Conservation (phyloP, 2,329 filamentous ascomycete genomes). For the Talaromyces piceae region DNA sequence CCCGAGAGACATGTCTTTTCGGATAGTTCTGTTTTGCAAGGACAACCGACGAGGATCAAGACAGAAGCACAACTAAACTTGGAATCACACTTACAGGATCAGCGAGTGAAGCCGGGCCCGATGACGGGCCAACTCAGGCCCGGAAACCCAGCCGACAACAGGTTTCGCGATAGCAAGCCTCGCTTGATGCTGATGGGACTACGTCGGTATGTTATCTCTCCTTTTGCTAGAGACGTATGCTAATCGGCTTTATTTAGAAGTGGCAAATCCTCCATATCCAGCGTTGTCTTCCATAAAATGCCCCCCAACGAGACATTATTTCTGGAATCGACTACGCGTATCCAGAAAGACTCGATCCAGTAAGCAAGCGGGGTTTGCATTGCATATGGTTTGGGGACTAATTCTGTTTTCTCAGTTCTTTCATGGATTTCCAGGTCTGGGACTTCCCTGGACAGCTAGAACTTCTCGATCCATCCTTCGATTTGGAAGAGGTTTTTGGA, state of each 20-base stretch:
- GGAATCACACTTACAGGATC: conserved; percentile 26
- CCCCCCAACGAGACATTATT: conserved; percentile 93
- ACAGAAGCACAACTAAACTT: conserved; percentile 30
- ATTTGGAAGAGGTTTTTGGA: conserved; percentile 88
- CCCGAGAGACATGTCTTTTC: conserved; percentile 14
- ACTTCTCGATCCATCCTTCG: conserved; percentile 81
- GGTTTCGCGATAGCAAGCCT: conserved; percentile 61
- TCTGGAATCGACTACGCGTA: conserved; percentile 85
- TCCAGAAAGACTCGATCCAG: conserved; percentile 94
- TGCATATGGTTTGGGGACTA: conserved; percentile 2
- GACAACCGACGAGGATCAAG: conserved; percentile 17
- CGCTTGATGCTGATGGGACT: conserved; percentile 91
- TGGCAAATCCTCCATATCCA: conserved; percentile 96
- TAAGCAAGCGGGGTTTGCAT: conserved; percentile 43
- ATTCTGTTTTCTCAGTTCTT: conserved; percentile 65
- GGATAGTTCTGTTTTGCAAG: conserved; percentile 14
- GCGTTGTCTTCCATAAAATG: conserved; percentile 98
- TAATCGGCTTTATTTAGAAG: conserved; percentile 53
- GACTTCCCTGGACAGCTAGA: conserved; percentile 94
- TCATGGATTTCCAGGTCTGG: conserved; percentile 99
- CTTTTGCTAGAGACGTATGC: background rate
- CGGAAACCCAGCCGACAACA: conserved; percentile 27
- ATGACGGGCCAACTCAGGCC: conserved; percentile 21
- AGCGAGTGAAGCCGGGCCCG: conserved; percentile 17
- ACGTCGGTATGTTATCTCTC: conserved; percentile 59